Evolutionary conservation across 495 filamentous ascomycete genomes (phyloP).

Genomic region (Talaromyces borbonicus): DNA sequence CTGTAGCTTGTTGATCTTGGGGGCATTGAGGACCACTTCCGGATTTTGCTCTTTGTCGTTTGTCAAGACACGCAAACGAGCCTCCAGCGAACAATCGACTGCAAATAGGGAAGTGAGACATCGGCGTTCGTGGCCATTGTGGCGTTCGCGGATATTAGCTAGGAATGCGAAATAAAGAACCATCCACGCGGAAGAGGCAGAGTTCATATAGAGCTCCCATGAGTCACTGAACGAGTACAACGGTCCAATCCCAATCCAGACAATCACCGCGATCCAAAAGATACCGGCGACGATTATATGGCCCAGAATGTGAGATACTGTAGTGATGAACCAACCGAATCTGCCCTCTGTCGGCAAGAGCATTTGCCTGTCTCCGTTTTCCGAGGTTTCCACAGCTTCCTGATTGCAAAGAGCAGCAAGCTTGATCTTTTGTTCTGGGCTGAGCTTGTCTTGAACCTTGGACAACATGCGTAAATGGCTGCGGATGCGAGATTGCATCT

Average conservation of each 20-base stretch:
- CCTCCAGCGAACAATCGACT: conserved; percentile 26
- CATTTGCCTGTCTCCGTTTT: too few species aligned
- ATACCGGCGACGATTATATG: conserved; percentile 17
- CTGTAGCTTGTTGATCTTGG: conserved; percentile 16
- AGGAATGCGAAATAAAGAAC: conserved; percentile 29
- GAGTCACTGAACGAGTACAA: conserved; percentile 16
- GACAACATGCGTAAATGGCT: conserved; percentile 23
- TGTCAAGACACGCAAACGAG: conserved; percentile 18
- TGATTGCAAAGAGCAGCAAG: conserved; percentile 5
- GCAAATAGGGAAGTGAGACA: conserved; percentile 24
- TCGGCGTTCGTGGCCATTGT: conserved; percentile 18
- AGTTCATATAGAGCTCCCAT: conserved; percentile 34
- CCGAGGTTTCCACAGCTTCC: too few species aligned
- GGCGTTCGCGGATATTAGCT: conserved; percentile 27
- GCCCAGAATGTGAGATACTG: conserved; percentile 16
- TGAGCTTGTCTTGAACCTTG: conserved; percentile 12
- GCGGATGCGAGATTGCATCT: conserved; percentile 21
- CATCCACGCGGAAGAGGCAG: conserved; percentile 26
- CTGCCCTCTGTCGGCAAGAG: conserved; percentile 10
- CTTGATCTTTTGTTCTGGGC: conserved; percentile 10
- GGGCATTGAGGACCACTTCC: conserved; percentile 15
- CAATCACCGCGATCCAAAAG: conserved; percentile 27
- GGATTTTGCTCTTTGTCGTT: conserved; percentile 17
- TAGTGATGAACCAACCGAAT: conserved; percentile 14
- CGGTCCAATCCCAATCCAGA: conserved; percentile 26